A percentile compares a stretch with the other conserved stretches of the same genome.
phyloP scores from a whole-genome alignment of 257 asterid species.

The Nicotiana paniculata region DNA sequence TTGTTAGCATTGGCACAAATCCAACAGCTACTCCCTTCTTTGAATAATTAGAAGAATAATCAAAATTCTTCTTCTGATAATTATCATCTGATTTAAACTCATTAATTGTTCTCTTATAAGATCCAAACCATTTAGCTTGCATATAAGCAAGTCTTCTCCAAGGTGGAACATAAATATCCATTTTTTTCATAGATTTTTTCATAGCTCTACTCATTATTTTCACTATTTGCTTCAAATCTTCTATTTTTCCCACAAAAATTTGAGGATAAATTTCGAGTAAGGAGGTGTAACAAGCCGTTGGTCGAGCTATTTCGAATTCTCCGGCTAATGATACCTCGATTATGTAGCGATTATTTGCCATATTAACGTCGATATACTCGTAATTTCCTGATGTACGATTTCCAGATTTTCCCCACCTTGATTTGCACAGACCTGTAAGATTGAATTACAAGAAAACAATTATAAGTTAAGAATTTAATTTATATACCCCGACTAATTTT shows the following conservation, averaged over 20 bases:
- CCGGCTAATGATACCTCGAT: conserved; percentile 44
- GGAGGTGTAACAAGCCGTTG: conserved; percentile 35
- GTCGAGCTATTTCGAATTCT: conserved; percentile 69
- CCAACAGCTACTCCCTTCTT: conserved; percentile 34
- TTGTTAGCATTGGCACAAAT: conserved; percentile 23
- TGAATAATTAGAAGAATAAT: neutral
- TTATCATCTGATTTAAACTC: conserved; percentile 20
- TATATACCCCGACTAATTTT: neutral
- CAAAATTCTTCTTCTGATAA: neutral
- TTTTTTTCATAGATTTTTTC: conserved; percentile 50
- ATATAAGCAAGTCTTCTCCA: conserved; percentile 66
- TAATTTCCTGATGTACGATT: conserved; percentile 43
- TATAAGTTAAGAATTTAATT: neutral
- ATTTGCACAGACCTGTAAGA: conserved; percentile 72
- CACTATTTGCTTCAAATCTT: conserved; percentile 45
- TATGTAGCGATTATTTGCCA: conserved; percentile 39
- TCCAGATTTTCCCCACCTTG: conserved; percentile 65
- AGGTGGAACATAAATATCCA: conserved; percentile 56
- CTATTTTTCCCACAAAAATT: conserved; percentile 37
- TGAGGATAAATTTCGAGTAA: conserved; percentile 39
- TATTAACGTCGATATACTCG: conserved; percentile 57
- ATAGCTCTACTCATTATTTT: conserved; percentile 56
- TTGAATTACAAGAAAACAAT: neutral
- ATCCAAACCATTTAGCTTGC: conserved; percentile 66
- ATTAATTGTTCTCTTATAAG: conserved; percentile 51